phyloP scores from a whole-genome alignment of 1,284 basidiomycete species.

The Lignosus rhinocerotis region DNA sequence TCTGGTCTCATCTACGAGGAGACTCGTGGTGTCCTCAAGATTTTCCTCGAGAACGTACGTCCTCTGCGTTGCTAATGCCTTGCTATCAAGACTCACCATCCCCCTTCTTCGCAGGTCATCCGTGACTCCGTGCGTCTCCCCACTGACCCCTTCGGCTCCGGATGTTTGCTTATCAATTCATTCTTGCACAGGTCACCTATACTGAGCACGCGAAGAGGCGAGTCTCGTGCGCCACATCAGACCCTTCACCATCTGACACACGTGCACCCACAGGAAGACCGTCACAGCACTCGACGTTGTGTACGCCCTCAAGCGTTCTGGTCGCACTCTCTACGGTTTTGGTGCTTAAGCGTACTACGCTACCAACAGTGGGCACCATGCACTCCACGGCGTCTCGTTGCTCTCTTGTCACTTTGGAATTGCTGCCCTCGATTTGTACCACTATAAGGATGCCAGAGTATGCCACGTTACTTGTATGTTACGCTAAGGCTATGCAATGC shows the following conservation, averaged over 20 bases:
- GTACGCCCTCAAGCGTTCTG: constrained; percentile 83
- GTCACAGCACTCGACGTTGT: constrained; percentile 82
- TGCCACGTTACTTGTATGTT: constrained; percentile 16
- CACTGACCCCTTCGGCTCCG: neutral
- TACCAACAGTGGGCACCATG: neutral
- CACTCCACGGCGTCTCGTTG: neutral
- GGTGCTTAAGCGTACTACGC: constrained; percentile 47
- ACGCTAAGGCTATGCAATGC: neutral
- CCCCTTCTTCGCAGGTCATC: constrained; percentile 51
- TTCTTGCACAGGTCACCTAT: constrained; percentile 64
- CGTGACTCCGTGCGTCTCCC: constrained; percentile 60
- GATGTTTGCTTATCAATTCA: constrained; percentile 11
- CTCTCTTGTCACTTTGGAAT: neutral
- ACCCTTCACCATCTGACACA: constrained; percentile 1
- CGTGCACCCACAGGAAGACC: constrained; percentile 58
- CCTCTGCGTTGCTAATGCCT: neutral
- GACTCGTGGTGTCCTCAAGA: constrained; percentile 84
- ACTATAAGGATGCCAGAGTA: constrained; percentile 3
- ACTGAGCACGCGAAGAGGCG: constrained; percentile 85
- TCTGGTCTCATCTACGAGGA: constrained; percentile 82
- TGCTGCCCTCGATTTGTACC: constrained; percentile 9
- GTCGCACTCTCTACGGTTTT: constrained; percentile 81
- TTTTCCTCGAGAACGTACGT: constrained; percentile 67
- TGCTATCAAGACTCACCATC: constrained; percentile 2
- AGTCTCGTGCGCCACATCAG: constrained; percentile 21